Base-by-base conservation (phyloP, 257 asterid species). In the Scutellaria barbata region DNA sequence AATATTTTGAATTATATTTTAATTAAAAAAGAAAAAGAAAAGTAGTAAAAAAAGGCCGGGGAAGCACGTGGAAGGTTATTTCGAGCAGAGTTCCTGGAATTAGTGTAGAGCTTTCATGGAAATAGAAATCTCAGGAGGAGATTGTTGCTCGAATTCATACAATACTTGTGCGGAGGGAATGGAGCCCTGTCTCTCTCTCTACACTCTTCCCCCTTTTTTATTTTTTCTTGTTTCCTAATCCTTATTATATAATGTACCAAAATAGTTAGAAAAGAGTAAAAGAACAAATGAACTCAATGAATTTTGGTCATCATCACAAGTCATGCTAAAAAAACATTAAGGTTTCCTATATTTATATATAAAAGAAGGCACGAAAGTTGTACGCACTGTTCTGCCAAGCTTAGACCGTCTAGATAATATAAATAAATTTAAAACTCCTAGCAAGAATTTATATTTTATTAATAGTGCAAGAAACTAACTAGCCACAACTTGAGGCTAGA, bases 81-180 rank as follows among this genome's bases (percentile, higher is more conserved):
- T 88, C 92, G 82, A 76, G 86, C 85, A 81, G 63, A 81, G 83
- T 85, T 88, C 96, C 81, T 73, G 81, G 85, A 81, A 81, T 76
- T 68, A 37, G 83, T 79, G 80, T 63, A 62, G 84, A 75, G 81
- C 73, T 76, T 83, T 78, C 82, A 58, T 68, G 2, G 71, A 74
- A 73, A n/a, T n/a, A 37, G 6, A 73, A 42, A 73, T 85, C 85
- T 77, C 81, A 81, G 77, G 86, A 66, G 76, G 77, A 75, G 79
- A 85, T 85, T 81, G 80, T 79, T 79, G 90, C 78, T 69, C 57
- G 78, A 67, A 80, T 66, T 39, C 83, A 82, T 52, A 22, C 25
- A 22, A 22, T 22, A 73, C 69, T 16, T 73, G 18, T 78, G 86
- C 82, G 82, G 77, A 76, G 40, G 63, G 68, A 62, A 79, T 74